A percentile compares a stretch with the other conserved stretches of the same genome.
These are phyloP conservation scores for Nakazawaea pomicola DNA, from an alignment of 805 yeast species.

Conservation along the genomic window DNA sequence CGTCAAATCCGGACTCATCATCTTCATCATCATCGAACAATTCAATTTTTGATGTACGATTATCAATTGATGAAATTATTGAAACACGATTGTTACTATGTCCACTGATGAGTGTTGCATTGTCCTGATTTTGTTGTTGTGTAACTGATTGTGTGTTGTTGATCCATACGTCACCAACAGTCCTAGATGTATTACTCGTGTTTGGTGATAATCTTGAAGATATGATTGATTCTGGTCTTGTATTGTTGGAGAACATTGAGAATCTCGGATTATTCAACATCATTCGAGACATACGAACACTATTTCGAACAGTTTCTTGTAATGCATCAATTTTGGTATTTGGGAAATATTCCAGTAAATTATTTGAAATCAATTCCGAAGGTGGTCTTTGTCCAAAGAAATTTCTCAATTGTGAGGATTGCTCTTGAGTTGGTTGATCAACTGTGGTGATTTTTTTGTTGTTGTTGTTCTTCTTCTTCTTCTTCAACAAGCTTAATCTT, in stretches of 20 bases:
- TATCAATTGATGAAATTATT: conserved; percentile 17
- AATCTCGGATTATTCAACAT: conserved; percentile 24
- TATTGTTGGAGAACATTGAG: conserved; percentile 14
- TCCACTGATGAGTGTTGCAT: no score
- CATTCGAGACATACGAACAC: conserved; percentile 73
- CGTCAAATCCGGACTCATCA: conserved; percentile 38
- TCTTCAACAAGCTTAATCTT: conserved; percentile 12
- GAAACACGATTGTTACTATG: conserved; percentile 39
- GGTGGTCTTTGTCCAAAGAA: conserved; percentile 92
- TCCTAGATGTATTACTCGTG: conserved; percentile 31
- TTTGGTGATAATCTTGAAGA: conserved; percentile 24
- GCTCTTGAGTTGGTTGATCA: no score
- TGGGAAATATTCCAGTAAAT: conserved; percentile 89
- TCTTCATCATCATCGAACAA: conserved; percentile 37
- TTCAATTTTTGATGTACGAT: conserved; percentile 38
- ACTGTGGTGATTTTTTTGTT: conserved; percentile 12
- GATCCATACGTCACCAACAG: conserved; percentile 62
- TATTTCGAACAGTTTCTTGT: conserved; percentile 76
- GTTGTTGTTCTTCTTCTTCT: conserved; percentile 13
- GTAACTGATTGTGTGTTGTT: no score
- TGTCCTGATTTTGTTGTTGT: no score
- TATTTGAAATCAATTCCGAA: conserved; percentile 83
- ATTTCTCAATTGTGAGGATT: conserved; percentile 29
- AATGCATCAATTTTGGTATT: conserved; percentile 66
- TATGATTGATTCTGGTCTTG: conserved; percentile 21